phyloP scores from a whole-genome alignment of 257 asterid species.

The Solanum verrucosum region DNA sequence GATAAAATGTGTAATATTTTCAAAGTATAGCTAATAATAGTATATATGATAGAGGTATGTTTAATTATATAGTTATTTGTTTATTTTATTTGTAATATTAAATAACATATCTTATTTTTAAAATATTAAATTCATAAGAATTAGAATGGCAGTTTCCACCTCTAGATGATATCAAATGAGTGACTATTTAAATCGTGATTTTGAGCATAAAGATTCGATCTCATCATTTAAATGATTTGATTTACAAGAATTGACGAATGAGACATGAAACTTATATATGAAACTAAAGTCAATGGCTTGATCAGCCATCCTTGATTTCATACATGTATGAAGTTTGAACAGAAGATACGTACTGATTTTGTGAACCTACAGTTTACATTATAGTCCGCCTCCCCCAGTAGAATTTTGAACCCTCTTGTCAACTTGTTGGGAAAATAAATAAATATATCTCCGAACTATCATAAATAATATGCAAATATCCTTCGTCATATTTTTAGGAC shows the following conservation, averaged over 20 bases:
- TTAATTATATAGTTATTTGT: too few species aligned
- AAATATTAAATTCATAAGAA: too few species aligned
- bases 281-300: background rate
- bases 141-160: background rate
- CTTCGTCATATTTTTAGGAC: accelerated
- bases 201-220: background rate
- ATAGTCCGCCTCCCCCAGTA: background rate
- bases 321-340: background rate
- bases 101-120: too few species aligned
- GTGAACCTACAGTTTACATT: background rate
- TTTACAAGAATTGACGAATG: background rate
- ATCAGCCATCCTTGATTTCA: too few species aligned
- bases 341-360: background rate
- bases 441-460: accelerated
- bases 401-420: background rate
- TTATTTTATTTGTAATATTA: background rate
- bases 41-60: background rate
- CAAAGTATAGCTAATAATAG: too few species aligned
- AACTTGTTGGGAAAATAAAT: too few species aligned
- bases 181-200: background rate
- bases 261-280: too few species aligned
- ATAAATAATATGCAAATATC: accelerated
- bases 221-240: too few species aligned
- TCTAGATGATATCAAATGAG: too few species aligned
- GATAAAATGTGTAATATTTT: too few species aligned